These are phyloP conservation scores for Tuber umbilicatum DNA, from an alignment of 495 filamentous ascomycete species.

Conservation along the genomic window DNA sequence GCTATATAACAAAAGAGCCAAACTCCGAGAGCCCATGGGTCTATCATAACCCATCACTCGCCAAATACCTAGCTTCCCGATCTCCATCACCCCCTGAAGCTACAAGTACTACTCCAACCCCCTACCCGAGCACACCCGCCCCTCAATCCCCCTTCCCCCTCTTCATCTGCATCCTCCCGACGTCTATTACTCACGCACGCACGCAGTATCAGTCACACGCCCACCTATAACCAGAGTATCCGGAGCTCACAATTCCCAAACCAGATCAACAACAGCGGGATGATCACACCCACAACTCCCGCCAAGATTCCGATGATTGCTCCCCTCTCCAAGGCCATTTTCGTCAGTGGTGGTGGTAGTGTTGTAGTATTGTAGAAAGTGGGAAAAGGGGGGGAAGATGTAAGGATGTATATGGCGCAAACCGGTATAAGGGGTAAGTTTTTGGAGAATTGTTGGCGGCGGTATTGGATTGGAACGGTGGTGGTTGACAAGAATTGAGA, in stretches of 20 bases:
- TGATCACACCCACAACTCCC: neutral
- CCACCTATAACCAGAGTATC: neutral
- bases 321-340: neutral
- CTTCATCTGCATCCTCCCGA: neutral
- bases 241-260: neutral
- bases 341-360: neutral
- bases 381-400: neutral
- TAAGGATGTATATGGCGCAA: neutral
- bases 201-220: neutral
- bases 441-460: neutral
- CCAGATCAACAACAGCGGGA: slow-evolving; percentile 41
- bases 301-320: neutral
- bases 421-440: neutral
- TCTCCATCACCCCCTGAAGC: neutral
- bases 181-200: neutral
- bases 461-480: neutral
- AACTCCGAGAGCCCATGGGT: neutral
- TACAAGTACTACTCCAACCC: no score
- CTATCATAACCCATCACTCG: neutral
- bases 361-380: neutral
- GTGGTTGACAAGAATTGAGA: neutral
- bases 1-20: neutral
- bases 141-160: neutral
- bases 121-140: no score
- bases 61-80: neutral